These are phyloP conservation scores for Neonectria sp. DNA, from an alignment of 2,329 filamentous ascomycete genomes.

Conservation along the genomic window DNA sequence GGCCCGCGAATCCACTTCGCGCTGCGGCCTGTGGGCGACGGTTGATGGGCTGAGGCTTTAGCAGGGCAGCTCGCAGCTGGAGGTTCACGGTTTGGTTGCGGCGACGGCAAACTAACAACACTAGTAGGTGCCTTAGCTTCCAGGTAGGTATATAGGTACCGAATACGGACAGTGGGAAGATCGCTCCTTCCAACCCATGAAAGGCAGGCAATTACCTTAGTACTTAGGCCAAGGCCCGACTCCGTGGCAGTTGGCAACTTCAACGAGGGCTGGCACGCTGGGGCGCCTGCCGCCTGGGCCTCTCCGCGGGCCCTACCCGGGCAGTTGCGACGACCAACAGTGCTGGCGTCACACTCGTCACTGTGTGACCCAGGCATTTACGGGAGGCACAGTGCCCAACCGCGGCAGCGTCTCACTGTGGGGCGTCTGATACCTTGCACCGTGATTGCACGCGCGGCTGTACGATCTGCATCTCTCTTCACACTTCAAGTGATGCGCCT, in stretches of 20 bases:
- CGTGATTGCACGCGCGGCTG: slow-evolving; percentile 46
- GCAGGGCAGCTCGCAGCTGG: slow-evolving; percentile 2
- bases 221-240: background rate
- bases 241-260: slow-evolving; percentile 3
- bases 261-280: slow-evolving; percentile 17
- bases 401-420: slow-evolving; percentile 33
- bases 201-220: background rate
- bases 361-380: slow-evolving; percentile 28
- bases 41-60: slow-evolving; percentile 13
- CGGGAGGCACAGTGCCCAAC: slow-evolving; percentile 38
- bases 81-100: slow-evolving; percentile 1
- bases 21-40: background rate
- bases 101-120: background rate
- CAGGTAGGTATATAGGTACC: slow-evolving; percentile 3
- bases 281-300: slow-evolving; percentile 5
- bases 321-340: slow-evolving; percentile 18
- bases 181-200: slow-evolving; percentile 12
- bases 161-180: slow-evolving; percentile 4
- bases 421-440: slow-evolving; percentile 36
- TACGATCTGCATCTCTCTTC: slow-evolving; percentile 41
- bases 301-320: slow-evolving; percentile 19
- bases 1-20: background rate
- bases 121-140: slow-evolving; percentile 12
- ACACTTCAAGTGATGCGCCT: slow-evolving; percentile 38
- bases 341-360: slow-evolving; percentile 36